phyloP scores from a whole-genome alignment of 805 yeast species.

The Wilhelminamyces savonicus region DNA sequence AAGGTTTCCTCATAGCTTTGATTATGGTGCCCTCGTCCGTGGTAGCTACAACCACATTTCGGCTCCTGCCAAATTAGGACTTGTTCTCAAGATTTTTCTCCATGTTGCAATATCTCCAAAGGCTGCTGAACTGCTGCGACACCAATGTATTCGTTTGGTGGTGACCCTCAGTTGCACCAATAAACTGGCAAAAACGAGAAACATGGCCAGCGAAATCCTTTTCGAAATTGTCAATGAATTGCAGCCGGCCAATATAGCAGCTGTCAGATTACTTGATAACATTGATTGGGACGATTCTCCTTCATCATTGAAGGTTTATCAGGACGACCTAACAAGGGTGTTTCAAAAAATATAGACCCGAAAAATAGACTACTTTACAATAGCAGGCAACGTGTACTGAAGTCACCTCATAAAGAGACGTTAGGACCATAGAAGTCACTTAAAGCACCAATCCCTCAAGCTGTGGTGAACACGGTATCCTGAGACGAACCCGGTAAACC shows the following conservation, averaged over 20 bases:
- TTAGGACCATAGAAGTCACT: neutral
- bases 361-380: neutral
- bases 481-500: too few relatives aligned
- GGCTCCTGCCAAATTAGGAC: constrained; percentile 35
- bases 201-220: constrained; percentile 35
- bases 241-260: constrained; percentile 1
- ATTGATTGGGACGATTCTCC: constrained; percentile 11
- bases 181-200: constrained; percentile 23
- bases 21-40: constrained; percentile 32
- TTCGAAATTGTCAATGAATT: constrained; percentile 28
- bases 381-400: neutral
- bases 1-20: constrained; percentile 20
- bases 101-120: constrained; percentile 16
- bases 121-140: constrained; percentile 3
- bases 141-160: constrained; percentile 11
- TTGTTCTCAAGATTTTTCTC: constrained; percentile 40
- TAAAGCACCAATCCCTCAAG: neutral
- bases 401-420: too few relatives aligned
- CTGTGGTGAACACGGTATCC: neutral
- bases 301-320: constrained; percentile 2
- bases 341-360: constrained; percentile 1
- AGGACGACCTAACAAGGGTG: constrained; percentile 2
- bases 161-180: constrained; percentile 26
- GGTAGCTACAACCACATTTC: constrained; percentile 52
- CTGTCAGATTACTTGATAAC: constrained; percentile 3